Percentiles rank a stretch among this genome's conserved stretches.
Evolutionary conservation across 2,329 filamentous ascomycete species (phyloP).

Genomic region (Colletotrichum abscissum): DNA sequence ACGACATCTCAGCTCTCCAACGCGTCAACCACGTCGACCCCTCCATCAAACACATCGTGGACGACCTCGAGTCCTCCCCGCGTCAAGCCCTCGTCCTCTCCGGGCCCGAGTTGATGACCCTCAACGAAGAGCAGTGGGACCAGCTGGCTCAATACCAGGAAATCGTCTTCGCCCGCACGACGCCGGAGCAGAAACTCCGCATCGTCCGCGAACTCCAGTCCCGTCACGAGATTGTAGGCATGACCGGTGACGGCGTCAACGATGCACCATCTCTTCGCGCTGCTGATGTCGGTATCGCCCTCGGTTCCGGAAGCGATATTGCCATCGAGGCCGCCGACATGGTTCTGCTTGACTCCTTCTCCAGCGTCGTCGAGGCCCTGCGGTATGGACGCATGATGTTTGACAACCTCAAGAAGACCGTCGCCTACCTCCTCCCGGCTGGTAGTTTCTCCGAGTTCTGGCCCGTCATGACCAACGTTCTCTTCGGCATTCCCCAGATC

Average conservation of each 20-base stretch:
- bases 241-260: constrained; percentile 90
- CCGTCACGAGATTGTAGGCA: constrained; percentile 75
- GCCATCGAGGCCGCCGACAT: constrained; percentile 86
- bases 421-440: constrained; percentile 79
- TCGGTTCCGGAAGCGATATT: constrained; percentile 84
- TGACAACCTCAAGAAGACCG: constrained; percentile 82
- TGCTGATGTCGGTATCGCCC: constrained; percentile 85
- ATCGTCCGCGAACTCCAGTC: constrained; percentile 82
- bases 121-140: constrained; percentile 78
- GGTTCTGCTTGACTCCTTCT: constrained; percentile 81
- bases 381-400: constrained; percentile 81
- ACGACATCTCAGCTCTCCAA: constrained; percentile 64
- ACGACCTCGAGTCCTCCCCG: constrained; percentile 36
- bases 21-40: constrained; percentile 43
- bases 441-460: constrained; percentile 81
- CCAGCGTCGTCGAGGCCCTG: constrained; percentile 78
- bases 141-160: constrained; percentile 73
- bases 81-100: constrained; percentile 70
- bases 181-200: constrained; percentile 81
- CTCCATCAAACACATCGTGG: constrained; percentile 31
- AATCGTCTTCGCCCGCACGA: constrained; percentile 81
- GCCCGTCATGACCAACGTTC: constrained; percentile 79
- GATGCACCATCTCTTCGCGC: constrained; percentile 84
- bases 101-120: constrained; percentile 72
- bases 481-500: constrained; percentile 79